A percentile compares a stretch with the other conserved stretches of the same genome.
Evolutionary conservation across 1,284 basidiomycete species (phyloP).

Genomic region (Papiliotrema laurentii): DNA sequence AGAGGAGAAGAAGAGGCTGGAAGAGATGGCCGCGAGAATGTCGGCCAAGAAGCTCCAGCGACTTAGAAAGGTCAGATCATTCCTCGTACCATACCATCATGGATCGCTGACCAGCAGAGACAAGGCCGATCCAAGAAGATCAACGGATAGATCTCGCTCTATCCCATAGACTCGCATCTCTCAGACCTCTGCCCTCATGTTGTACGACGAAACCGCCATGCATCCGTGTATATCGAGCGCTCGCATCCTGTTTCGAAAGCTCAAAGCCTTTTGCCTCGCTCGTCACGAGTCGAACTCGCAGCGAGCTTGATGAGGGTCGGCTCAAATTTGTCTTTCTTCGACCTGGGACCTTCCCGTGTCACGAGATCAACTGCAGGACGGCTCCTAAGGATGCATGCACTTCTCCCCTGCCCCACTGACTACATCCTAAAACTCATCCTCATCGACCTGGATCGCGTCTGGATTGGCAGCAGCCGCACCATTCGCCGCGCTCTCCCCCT

Average conservation of each 20-base stretch:
- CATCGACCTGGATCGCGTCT: constrained; percentile 46
- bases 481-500: constrained; percentile 18
- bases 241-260: too few relatives aligned
- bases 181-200: too few relatives aligned
- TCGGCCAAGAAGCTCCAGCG: constrained; percentile 49
- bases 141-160: too few relatives aligned
- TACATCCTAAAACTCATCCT: constrained; percentile 37
- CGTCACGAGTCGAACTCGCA: too few relatives aligned
- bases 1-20: constrained; percentile 46
- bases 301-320: too few relatives aligned
- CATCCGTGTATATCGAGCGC: too few relatives aligned
- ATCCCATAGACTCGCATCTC: too few relatives aligned
- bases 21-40: constrained; percentile 46
- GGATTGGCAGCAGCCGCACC: constrained; percentile 31
- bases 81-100: not conserved
- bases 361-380: not conserved
- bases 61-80: constrained; percentile 44
- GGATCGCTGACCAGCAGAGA: constrained; percentile 24
- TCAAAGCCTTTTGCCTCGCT: too few relatives aligned
- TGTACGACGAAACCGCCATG: too few relatives aligned
- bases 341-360: too few relatives aligned
- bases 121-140: constrained; percentile 49
- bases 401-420: not conserved
- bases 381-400: not conserved
- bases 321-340: too few relatives aligned